These are phyloP conservation scores for Scheffersomyces quercinus DNA, from an alignment of 1,139 yeast species.

Conservation along the genomic window DNA sequence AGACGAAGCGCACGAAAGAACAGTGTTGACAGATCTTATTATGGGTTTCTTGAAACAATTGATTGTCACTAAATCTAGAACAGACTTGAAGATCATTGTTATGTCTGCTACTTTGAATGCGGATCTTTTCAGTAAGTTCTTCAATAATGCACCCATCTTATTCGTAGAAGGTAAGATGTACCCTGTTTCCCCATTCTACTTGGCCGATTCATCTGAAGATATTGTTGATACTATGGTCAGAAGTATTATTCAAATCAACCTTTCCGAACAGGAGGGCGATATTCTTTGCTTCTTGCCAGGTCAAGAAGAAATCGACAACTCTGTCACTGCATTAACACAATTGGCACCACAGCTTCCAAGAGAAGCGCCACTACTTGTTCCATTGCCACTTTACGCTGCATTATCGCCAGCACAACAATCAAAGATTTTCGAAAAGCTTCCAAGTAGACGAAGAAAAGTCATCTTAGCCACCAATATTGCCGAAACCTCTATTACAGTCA, in stretches of 20 bases:
- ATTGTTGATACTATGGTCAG: conserved; percentile 78
- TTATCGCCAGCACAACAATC: conserved; percentile 83
- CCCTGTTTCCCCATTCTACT: conserved; percentile 74
- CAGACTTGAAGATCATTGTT: conserved; percentile 58
- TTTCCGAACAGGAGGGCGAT: conserved; percentile 83
- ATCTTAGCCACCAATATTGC: conserved; percentile 94
- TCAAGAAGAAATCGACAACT: conserved; percentile 94
- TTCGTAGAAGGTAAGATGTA: conserved; percentile 89
- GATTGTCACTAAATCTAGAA: conserved; percentile 47
- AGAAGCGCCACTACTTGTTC: conserved; percentile 73
- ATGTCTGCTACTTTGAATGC: conserved; percentile 99
- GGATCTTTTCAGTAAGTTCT: conserved; percentile 78
- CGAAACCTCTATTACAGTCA: conserved; percentile 93
- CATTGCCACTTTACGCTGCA: conserved; percentile 91
- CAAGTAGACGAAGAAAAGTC: conserved; percentile 68
- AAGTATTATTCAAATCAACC: conserved; percentile 75
- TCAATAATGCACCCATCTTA: conserved; percentile 73
- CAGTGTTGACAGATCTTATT: conserved; percentile 84
- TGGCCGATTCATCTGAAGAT: conserved; percentile 66
- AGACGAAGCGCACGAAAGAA: conserved; percentile 98
- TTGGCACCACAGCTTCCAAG: conserved; percentile 67
- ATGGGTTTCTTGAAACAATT: conserved; percentile 84
- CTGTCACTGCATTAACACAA: conserved; percentile 61
- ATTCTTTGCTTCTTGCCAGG: conserved; percentile 90
- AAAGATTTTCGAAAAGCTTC: conserved; percentile 66